Percentiles rank a stretch among this genome's conserved stretches.
Conservation (phyloP, 129 eudicot species). For the Ambrosia artemisiifolia region DNA sequence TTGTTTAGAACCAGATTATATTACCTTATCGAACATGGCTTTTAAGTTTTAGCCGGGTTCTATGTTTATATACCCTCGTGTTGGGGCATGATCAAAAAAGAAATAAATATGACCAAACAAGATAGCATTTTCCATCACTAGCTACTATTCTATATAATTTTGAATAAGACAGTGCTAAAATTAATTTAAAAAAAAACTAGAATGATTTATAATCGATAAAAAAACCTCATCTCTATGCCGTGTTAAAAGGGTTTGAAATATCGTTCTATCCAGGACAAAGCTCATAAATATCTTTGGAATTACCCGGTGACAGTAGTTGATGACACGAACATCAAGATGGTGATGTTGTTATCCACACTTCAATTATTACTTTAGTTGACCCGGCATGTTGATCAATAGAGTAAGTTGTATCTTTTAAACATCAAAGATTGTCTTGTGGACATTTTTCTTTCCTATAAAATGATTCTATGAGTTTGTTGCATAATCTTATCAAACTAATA, state of each 20-base stretch:
- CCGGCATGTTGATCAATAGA: neutral
- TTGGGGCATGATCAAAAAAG: neutral
- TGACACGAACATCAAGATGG: neutral
- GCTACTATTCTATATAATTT: neutral
- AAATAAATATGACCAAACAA: neutral
- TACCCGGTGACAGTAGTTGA: neutral
- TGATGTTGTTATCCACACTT: conserved; percentile 6
- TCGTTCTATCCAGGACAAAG: neutral
- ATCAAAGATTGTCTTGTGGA: neutral
- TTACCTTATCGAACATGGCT: too few species aligned
- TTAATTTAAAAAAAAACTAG: neutral
- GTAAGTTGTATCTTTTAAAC: neutral
- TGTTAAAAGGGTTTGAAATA: neutral
- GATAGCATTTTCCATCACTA: neutral
- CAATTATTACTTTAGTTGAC: neutral
- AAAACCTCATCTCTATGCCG: neutral
- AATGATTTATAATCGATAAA: neutral
- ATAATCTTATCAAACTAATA: neutral
- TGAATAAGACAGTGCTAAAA: neutral
- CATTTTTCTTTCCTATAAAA: too few species aligned
- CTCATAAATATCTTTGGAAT: neutral
- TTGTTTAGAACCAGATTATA: too few species aligned
- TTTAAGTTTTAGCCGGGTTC: too few species aligned
- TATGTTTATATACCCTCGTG: too few species aligned
- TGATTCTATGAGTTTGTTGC: neutral